Percentiles rank a stretch among this genome's conserved stretches.
Evolutionary conservation across 192 early-diverging fungal species (phyloP).

Genomic region (Backusella tuberculispora): DNA sequence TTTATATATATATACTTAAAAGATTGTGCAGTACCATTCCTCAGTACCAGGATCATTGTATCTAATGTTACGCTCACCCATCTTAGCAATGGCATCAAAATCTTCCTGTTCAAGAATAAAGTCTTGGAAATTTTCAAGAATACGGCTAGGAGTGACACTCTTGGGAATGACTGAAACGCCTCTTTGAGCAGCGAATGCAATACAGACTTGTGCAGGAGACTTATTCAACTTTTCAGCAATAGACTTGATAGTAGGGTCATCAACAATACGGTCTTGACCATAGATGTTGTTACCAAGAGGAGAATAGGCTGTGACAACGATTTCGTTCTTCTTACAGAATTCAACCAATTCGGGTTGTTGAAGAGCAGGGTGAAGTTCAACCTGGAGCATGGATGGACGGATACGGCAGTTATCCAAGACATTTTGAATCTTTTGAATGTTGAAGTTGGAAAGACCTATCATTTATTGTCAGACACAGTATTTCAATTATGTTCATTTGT

Average conservation of each 20-base stretch:
- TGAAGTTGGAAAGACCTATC: conserved; percentile 75
- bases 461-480: neutral
- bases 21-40: conserved; percentile 37
- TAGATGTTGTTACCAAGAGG: conserved; percentile 68
- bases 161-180: conserved; percentile 84
- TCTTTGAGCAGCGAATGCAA: conserved; percentile 77
- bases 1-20: conserved; percentile 18
- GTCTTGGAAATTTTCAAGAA: conserved; percentile 62
- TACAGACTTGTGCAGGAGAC: conserved; percentile 72
- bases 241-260: conserved; percentile 22
- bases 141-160: conserved; percentile 65
- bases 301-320: conserved; percentile 82
- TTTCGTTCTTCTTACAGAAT: conserved; percentile 70
- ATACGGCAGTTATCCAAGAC: conserved; percentile 33
- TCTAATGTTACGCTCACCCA: conserved; percentile 44
- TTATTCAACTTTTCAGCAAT: conserved; percentile 71
- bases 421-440: conserved; percentile 44
- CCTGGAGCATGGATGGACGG: conserved; percentile 79
- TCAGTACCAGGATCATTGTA: conserved; percentile 49
- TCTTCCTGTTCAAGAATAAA: conserved; percentile 53
- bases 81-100: conserved; percentile 39
- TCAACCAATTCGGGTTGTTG: conserved; percentile 73
- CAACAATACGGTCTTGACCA: conserved; percentile 38
- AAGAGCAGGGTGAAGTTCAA: conserved; percentile 83
- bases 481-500: neutral